These are phyloP conservation scores for Suillus occidentalis DNA, from an alignment of 768 basidiomycete genomes.

Conservation along the genomic window DNA sequence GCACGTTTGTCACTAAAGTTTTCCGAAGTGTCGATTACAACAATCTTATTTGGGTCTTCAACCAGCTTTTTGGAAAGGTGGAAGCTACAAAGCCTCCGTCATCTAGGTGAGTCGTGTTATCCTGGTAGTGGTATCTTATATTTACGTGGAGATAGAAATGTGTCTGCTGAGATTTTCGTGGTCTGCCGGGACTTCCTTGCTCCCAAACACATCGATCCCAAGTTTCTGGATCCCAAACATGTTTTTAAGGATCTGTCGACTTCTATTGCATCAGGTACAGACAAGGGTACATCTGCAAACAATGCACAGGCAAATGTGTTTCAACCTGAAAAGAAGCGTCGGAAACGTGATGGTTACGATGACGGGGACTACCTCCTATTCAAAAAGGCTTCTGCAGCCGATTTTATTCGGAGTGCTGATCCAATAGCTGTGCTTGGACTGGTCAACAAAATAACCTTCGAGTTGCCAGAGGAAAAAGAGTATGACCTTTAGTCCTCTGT, in stretches of 20 bases:
- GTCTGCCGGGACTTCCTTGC: constrained; percentile 94
- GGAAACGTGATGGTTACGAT: constrained; percentile 91
- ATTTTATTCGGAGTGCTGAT: constrained; percentile 71
- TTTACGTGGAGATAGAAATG: constrained; percentile 60
- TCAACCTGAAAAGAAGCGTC: constrained; percentile 94
- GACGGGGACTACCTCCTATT: constrained; percentile 93
- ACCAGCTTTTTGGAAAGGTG: constrained; percentile 92
- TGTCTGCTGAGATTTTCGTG: constrained; percentile 99
- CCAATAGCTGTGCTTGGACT: constrained; percentile 78
- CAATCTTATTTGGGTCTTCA: constrained; percentile 98
- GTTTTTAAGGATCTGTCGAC: constrained; percentile 91
- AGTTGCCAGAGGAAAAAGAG: constrained; percentile 83
- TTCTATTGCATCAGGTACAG: constrained; percentile 40
- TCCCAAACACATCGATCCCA: constrained; percentile 94
- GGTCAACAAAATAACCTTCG: constrained; percentile 75
- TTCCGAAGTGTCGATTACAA: constrained; percentile 99
- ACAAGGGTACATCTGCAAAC: constrained; percentile 56
- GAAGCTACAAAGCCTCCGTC: constrained; percentile 99
- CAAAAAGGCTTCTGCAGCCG: constrained; percentile 63
- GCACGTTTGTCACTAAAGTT: constrained; percentile 96
- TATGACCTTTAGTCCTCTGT: constrained; percentile 34
- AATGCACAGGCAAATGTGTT: constrained; percentile 90
- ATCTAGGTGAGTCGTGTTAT: constrained; percentile 64
- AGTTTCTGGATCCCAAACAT: constrained; percentile 95
- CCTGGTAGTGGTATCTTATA: not conserved